Conservation (phyloP, 2,329 filamentous ascomycete species). For the Venturiaceae sp. region DNA sequence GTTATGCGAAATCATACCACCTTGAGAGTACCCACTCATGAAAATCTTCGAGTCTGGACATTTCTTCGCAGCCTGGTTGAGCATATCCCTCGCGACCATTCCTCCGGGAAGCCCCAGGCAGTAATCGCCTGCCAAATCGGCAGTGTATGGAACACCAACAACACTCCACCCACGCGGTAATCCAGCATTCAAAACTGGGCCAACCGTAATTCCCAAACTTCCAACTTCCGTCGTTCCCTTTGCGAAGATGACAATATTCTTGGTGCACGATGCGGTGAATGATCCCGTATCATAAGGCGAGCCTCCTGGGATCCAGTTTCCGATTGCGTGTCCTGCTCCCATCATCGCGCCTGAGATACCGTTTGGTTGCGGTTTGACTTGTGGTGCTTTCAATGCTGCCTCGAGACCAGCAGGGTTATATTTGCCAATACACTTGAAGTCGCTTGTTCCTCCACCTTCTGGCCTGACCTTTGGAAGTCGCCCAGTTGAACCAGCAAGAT, state of each 20-base stretch:
- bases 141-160: background rate
- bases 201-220: background rate
- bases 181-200: constrained; percentile 2
- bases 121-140: constrained; percentile 3
- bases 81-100: constrained; percentile 5
- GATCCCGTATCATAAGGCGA: background rate
- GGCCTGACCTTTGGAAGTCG: background rate
- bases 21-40: constrained; percentile 5
- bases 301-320: background rate
- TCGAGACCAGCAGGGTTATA: background rate
- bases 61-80: constrained; percentile 4
- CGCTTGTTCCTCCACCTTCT: background rate
- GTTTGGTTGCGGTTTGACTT: background rate
- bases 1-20: background rate
- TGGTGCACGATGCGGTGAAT: background rate
- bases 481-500: constrained; percentile 1
- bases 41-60: constrained; percentile 1
- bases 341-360: background rate
- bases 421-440: constrained; percentile 1
- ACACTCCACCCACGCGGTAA: background rate
- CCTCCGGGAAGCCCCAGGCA: constrained; percentile 4
- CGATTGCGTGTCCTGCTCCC: background rate
- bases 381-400: background rate
- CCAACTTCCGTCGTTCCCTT: background rate
- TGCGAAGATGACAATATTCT: constrained; percentile 7